A percentile compares a stretch with the other conserved stretches of the same genome.
Conservation (phyloP, 2,329 filamentous ascomycete species). For the Microcyclospora pomicola region DNA sequence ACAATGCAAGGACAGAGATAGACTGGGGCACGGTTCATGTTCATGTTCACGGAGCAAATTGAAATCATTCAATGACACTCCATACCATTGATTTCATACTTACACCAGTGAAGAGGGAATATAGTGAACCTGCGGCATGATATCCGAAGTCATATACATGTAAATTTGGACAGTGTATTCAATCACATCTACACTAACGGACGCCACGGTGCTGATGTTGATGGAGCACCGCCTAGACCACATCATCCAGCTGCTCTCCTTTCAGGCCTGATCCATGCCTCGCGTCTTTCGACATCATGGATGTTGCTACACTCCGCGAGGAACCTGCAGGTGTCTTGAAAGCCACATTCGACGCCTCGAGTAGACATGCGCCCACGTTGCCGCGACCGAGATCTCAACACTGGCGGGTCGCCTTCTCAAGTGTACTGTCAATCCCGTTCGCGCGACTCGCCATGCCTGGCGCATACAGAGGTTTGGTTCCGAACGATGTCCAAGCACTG, state of each 20-base stretch:
- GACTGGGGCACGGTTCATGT: too few relatives aligned
- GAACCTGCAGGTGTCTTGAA: conserved; percentile 26
- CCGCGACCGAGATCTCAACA: conserved; percentile 21
- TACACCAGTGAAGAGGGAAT: background rate
- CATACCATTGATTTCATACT: too few relatives aligned
- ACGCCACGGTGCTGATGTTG: conserved; percentile 14
- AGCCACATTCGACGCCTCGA: conserved; percentile 26
- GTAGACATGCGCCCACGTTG: conserved; percentile 22
- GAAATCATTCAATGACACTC: too few relatives aligned
- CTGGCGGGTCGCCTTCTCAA: conserved; percentile 17
- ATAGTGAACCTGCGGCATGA: background rate
- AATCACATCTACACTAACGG: conserved; percentile 23
- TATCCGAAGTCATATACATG: background rate
- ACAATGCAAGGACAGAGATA: too few relatives aligned
- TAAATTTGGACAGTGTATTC: background rate
- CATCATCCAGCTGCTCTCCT: conserved; percentile 6
- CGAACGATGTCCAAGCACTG: conserved; percentile 21
- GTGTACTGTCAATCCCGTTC: conserved; percentile 19
- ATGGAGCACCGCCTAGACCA: conserved; percentile 12
- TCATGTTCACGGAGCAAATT: too few relatives aligned
- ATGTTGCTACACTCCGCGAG: conserved; percentile 26
- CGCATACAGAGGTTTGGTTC: conserved; percentile 25
- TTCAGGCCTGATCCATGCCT: conserved; percentile 9
- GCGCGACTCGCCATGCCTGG: conserved; percentile 21
- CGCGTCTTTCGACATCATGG: conserved; percentile 18